Percentiles rank a stretch among this genome's conserved stretches.
phyloP scores from a whole-genome alignment of 345 rosid genomes.

The Rubroshorea leprosula region DNA sequence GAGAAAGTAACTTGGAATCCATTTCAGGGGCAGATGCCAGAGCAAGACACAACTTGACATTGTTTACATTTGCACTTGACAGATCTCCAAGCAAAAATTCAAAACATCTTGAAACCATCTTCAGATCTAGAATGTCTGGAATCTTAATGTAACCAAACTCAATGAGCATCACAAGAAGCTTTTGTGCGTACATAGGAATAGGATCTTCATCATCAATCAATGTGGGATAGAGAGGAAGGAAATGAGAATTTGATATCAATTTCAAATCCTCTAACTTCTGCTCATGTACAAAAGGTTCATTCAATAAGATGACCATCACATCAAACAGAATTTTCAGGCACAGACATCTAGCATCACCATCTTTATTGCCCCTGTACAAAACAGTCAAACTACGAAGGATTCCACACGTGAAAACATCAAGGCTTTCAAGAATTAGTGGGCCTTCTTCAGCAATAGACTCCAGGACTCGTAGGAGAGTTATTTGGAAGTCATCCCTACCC shows the following conservation, averaged over 20 bases:
- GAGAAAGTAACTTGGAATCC: conserved; percentile 84
- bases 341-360: conserved; percentile 85
- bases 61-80: conserved; percentile 82
- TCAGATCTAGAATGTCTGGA: conserved; percentile 66
- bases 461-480: conserved; percentile 75
- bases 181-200: conserved; percentile 92
- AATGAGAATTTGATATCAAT: conserved; percentile 68
- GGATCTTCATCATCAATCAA: conserved; percentile 96
- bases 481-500: conserved; percentile 96
- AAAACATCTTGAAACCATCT: conserved; percentile 86
- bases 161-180: conserved; percentile 90
- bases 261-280: conserved; percentile 53
- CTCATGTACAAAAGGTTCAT: conserved; percentile 49
- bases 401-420: conserved; percentile 44
- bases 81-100: conserved; percentile 87
- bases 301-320: conserved; percentile 63
- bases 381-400: conserved; percentile 78
- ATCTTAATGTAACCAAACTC: conserved; percentile 67
- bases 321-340: conserved; percentile 89
- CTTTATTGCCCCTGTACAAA: conserved; percentile 86
- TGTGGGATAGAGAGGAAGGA: conserved; percentile 92
- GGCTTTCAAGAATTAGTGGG: conserved; percentile 47
- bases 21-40: conserved; percentile 92
- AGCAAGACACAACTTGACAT: conserved; percentile 83
- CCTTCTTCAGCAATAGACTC: conserved; percentile 78